Percentiles rank a stretch among this genome's conserved stretches.
These are phyloP conservation scores for Pichia rugopelliculosa DNA, from an alignment of 805 yeast species.

Conservation along the genomic window DNA sequence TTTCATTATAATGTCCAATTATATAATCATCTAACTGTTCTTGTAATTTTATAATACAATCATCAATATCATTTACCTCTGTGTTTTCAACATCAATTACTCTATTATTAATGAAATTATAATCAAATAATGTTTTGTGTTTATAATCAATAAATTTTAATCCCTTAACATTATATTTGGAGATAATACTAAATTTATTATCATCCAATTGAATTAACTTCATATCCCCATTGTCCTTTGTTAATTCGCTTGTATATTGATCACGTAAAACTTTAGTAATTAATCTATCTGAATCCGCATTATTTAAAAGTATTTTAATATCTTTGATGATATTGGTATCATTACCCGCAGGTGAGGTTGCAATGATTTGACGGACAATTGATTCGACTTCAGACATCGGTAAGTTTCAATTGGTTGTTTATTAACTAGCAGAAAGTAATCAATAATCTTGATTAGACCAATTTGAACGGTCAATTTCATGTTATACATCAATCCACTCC, in stretches of 20 bases:
- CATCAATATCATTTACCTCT: slow-evolving; percentile 10
- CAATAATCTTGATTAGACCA: too few species aligned
- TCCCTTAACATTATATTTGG: slow-evolving; percentile 39
- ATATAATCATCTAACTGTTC: slow-evolving; percentile 43
- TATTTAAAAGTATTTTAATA: slow-evolving; percentile 22
- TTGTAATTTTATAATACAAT: slow-evolving; percentile 13
- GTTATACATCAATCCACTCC: neutral
- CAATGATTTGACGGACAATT: slow-evolving; percentile 29
- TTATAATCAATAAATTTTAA: slow-evolving; percentile 51
- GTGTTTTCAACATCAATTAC: slow-evolving; percentile 47
- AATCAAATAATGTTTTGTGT: slow-evolving; percentile 42
- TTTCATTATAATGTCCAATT: slow-evolving; percentile 58
- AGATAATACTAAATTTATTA: slow-evolving; percentile 31
- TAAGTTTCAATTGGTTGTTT: neutral
- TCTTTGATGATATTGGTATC: slow-evolving; percentile 27
- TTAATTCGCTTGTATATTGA: slow-evolving; percentile 14
- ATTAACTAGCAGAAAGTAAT: too few species aligned
- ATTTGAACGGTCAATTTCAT: neutral
- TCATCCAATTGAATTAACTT: slow-evolving; percentile 26
- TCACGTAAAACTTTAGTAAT: slow-evolving; percentile 22
- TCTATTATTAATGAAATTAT: slow-evolving; percentile 44
- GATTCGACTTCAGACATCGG: slow-evolving; percentile 18
- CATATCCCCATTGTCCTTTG: slow-evolving; percentile 19
- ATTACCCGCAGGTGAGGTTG: slow-evolving; percentile 55
- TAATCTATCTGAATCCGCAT: slow-evolving; percentile 20